Conservation (phyloP, 345 rosid genomes). For the Lenwebbia sp. region DNA sequence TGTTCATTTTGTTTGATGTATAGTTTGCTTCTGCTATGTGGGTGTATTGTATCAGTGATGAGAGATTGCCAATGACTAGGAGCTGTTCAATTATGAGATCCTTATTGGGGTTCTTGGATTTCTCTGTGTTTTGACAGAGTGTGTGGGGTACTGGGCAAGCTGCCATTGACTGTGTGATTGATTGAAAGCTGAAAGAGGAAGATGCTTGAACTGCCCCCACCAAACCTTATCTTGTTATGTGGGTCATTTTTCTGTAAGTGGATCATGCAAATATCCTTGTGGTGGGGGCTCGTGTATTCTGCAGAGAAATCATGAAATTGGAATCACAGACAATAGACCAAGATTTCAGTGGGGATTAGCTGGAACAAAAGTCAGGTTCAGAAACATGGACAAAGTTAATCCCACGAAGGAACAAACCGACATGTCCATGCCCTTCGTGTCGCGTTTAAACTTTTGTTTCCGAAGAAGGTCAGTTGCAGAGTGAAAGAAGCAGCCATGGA, state of each 20-base stretch:
- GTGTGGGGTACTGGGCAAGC: not conserved
- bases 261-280: not conserved
- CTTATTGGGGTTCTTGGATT: not conserved
- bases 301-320: not conserved
- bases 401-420: not conserved
- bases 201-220: not conserved
- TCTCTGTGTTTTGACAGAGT: not conserved
- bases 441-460: not conserved
- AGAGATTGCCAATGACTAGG: not conserved
- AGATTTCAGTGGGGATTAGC: not conserved
- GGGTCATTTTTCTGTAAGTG: not conserved
- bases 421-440: not conserved
- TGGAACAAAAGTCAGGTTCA: not conserved
- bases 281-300: not conserved
- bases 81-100: not conserved
- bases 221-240: not conserved
- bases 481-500: not conserved
- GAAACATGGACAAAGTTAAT: not conserved
- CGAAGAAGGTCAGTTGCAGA: not conserved
- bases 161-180: not conserved
- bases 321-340: not conserved
- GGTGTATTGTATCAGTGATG: not conserved
- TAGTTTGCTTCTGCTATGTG: not conserved
- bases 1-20: not conserved
- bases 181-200: not conserved